Evolutionary conservation across 768 basidiomycete species (phyloP).

Genomic region (Tylopilus vinaceipallidus): DNA sequence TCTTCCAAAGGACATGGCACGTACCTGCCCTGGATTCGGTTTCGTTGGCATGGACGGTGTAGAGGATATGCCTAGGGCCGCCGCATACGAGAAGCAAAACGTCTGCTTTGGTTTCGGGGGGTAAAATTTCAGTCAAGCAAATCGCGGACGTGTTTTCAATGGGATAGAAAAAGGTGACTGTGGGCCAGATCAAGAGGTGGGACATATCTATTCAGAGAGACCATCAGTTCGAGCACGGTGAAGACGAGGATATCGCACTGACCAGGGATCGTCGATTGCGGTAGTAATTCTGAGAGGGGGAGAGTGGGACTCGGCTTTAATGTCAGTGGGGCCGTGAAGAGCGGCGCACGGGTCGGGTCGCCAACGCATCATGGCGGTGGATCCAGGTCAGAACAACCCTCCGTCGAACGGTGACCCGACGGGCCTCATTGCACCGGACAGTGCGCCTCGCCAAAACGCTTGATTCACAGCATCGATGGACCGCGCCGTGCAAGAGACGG

Average conservation of each 20-base stretch:
- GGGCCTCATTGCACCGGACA: too few species aligned
- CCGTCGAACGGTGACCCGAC: too few species aligned
- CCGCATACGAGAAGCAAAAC: constrained; percentile 56
- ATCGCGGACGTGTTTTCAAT: constrained; percentile 58
- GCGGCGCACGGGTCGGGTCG: not conserved
- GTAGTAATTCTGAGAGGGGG: not conserved
- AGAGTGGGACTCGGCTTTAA: not conserved
- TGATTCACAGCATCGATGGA: too few species aligned
- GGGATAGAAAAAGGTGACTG: constrained; percentile 48
- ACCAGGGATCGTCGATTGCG: not conserved
- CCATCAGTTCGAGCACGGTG: not conserved
- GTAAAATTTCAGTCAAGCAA: constrained; percentile 45
- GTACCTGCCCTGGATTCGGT: constrained; percentile 4
- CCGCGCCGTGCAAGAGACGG: too few species aligned
- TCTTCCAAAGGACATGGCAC: not conserved
- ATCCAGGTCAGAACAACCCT: constrained; percentile 4
- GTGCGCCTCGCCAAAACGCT: too few species aligned
- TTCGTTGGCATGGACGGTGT: constrained; percentile 36
- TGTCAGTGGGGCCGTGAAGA: not conserved
- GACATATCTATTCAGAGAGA: constrained; percentile 12
- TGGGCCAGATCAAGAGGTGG: constrained; percentile 17
- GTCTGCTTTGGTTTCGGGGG: constrained; percentile 38
- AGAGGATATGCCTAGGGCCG: constrained; percentile 51
- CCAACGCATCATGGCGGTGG: not conserved
- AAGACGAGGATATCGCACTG: not conserved